Percentiles rank a stretch among this genome's conserved stretches.
These are phyloP conservation scores for Cercospora beticola DNA, from an alignment of 2,329 filamentous ascomycete genomes.

Conservation along the genomic window DNA sequence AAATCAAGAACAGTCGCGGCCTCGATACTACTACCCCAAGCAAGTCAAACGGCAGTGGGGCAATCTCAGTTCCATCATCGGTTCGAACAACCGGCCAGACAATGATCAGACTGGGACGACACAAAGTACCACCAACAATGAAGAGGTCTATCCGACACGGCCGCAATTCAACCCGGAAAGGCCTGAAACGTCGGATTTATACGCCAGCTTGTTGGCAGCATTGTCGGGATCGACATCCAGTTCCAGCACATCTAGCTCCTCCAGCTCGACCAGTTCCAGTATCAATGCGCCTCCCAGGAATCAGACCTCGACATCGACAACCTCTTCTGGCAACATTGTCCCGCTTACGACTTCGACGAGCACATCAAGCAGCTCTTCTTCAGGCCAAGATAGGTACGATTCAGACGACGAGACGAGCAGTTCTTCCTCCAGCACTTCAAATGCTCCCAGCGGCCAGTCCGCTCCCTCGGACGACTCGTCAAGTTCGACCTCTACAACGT, in stretches of 20 bases:
- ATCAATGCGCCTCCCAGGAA: not conserved
- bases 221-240: not conserved
- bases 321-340: not conserved
- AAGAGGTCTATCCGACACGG: not conserved
- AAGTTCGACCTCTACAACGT: conserved; percentile 2
- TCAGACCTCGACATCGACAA: conserved; percentile 2
- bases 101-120: not conserved
- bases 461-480: not conserved
- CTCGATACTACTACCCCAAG: conserved; percentile 51
- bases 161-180: conserved; percentile 5
- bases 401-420: not conserved
- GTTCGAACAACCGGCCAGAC: not conserved
- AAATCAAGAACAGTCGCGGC: conserved; percentile 38
- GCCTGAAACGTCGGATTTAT: not conserved
- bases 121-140: not conserved
- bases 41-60: conserved; percentile 46
- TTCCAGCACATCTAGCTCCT: not conserved
- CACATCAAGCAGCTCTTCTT: not conserved
- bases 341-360: conserved; percentile 15
- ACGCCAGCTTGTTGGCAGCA: not conserved
- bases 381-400: not conserved
- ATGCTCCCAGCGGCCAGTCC: not conserved
- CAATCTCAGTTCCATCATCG: conserved; percentile 30
- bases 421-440: not conserved
- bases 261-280: not conserved